phyloP scores from a whole-genome alignment of 176 grass and related monocot genomes.

The Carex littledalei region DNA sequence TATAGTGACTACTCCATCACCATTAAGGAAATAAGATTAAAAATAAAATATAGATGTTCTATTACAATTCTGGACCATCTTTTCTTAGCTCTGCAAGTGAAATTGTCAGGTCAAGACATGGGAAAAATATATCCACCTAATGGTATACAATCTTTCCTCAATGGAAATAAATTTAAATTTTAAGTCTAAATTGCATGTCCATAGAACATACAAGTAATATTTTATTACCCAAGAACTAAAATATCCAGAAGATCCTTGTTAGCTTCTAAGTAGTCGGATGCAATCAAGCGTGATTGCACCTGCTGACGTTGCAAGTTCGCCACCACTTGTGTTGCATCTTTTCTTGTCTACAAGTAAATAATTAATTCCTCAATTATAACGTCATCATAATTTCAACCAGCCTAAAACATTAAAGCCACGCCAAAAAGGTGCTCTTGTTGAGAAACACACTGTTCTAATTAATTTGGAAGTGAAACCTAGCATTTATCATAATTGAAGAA shows the following conservation, averaged over 20 bases:
- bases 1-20: not conserved
- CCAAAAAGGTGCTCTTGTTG: not conserved
- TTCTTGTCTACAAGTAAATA: slow-evolving; percentile 15
- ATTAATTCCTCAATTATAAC: not conserved
- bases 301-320: slow-evolving; percentile 25
- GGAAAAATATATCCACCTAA: not conserved
- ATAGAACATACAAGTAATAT: not conserved
- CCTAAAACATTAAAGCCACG: not conserved
- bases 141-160: not conserved
- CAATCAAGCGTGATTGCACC: slow-evolving; percentile 18
- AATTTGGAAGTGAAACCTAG: not conserved
- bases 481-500: not conserved
- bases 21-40: not conserved
- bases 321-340: slow-evolving; percentile 27
- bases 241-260: slow-evolving; percentile 28
- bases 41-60: not conserved
- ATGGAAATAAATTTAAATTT: not conserved
- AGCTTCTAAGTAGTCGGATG: slow-evolving; percentile 21
- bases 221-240: slow-evolving; percentile 24
- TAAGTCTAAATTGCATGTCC: not conserved
- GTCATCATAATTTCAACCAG: not conserved
- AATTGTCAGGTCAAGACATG: not conserved
- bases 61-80: not conserved
- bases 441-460: not conserved
- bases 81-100: not conserved